Evolutionary conservation across 352 stramenopile genomes (phyloP).

Genomic region (Phytophthora tubulina): DNA sequence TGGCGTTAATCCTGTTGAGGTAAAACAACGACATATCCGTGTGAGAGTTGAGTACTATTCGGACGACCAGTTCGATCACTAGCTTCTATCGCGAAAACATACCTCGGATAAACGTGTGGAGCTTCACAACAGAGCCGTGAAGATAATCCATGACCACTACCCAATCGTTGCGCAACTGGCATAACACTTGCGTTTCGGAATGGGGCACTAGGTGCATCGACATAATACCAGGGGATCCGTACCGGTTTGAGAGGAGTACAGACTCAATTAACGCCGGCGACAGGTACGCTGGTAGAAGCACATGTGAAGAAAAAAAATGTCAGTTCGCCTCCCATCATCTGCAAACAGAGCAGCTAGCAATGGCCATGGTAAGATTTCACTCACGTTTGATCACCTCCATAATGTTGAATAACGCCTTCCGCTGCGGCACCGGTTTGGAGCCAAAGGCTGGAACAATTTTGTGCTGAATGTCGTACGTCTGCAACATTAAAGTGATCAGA

Average conservation of each 20-base stretch:
- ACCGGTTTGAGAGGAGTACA: constrained; percentile 41
- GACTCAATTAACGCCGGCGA: constrained; percentile 39
- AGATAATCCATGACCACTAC: constrained; percentile 65
- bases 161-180: constrained; percentile 82
- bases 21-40: background rate
- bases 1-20: constrained; percentile 20
- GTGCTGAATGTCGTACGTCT: constrained; percentile 77
- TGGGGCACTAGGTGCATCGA: constrained; percentile 52
- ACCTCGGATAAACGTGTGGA: constrained; percentile 71
- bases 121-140: constrained; percentile 48
- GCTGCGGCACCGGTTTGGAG: constrained; percentile 66
- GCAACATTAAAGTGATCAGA: constrained; percentile 7
- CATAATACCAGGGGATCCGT: constrained; percentile 47
- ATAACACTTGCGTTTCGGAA: constrained; percentile 55
- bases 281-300: constrained; percentile 36
- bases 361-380: background rate
- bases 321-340: constrained; percentile 2
- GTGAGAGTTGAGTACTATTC: background rate
- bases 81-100: background rate
- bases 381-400: constrained; percentile 65
- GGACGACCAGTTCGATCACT: background rate
- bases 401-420: constrained; percentile 51
- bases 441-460: constrained; percentile 73
- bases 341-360: background rate
- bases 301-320: constrained; percentile 9